phyloP scores from a whole-genome alignment of 257 asterid genomes.

The Jaltomata sinuosa region DNA sequence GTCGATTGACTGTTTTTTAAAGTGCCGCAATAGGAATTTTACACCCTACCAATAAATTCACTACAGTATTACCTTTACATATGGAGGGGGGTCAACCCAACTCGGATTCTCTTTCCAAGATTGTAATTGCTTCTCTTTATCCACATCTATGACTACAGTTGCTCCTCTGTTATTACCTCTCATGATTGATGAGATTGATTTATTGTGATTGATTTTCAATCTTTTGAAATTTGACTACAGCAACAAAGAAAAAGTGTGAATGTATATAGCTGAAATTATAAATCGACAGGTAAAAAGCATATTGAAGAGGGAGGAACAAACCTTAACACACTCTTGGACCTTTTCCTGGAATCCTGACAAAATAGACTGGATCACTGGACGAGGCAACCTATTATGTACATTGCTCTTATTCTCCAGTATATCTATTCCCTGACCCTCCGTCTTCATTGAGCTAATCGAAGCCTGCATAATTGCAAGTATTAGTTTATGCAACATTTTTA shows the following conservation, averaged over 20 bases:
- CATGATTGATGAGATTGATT: background rate
- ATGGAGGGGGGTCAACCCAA: conserved; percentile 61
- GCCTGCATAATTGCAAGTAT: background rate
- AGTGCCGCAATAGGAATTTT: background rate
- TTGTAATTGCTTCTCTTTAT: conserved; percentile 52
- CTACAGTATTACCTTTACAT: conserved; percentile 38
- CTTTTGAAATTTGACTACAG: conserved; percentile 29
- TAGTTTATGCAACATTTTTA: background rate
- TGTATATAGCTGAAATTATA: background rate
- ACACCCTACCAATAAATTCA: background rate
- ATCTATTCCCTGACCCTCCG: background rate
- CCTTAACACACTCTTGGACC: conserved; percentile 1
- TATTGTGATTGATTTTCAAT: conserved; percentile 14
- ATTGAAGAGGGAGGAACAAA: background rate
- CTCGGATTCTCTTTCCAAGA: conserved; percentile 75
- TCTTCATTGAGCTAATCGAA: background rate
- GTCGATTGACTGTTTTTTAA: background rate
- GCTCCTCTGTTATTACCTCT: conserved; percentile 15
- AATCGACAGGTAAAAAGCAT: background rate
- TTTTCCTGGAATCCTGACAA: conserved; percentile 3
- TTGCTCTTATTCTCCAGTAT: background rate
- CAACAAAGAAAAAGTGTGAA: conserved; percentile 1
- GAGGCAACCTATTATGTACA: background rate
- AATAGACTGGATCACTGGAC: background rate
- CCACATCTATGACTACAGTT: conserved; percentile 22